Conservation (phyloP, 768 basidiomycete genomes). For the Phanerodontia chrysosporium region DNA sequence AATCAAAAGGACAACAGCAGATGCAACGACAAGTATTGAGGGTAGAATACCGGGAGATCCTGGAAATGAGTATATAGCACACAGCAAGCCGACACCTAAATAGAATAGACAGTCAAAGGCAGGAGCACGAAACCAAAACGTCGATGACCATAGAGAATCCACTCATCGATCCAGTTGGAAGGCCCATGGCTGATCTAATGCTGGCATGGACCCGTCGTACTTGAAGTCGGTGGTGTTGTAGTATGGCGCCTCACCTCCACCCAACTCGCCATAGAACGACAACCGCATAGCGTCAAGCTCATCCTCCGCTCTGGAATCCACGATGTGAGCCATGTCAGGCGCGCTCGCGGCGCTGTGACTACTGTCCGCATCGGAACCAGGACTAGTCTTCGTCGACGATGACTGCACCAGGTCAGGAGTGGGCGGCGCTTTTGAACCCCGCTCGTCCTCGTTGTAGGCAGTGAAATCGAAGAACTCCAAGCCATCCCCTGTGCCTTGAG, state of each 20-base stretch:
- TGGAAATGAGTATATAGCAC: conserved; percentile 10
- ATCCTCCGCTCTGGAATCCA: conserved; percentile 47
- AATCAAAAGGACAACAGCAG: conserved; percentile 28
- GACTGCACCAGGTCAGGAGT: conserved; percentile 71
- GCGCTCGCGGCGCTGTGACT: conserved; percentile 41
- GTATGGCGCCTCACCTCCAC: conserved; percentile 71
- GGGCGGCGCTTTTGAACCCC: conserved; percentile 57
- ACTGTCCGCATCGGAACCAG: conserved; percentile 69
- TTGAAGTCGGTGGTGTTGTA: conserved; percentile 54
- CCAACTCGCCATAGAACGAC: conserved; percentile 64
- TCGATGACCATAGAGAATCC: conserved; percentile 12
- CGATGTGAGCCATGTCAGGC: conserved; percentile 36
- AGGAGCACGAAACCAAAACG: conserved; percentile 9
- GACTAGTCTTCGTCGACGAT: conserved; percentile 74
- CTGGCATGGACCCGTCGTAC: conserved; percentile 66
- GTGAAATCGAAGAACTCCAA: conserved; percentile 70
- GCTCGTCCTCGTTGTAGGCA: conserved; percentile 52
- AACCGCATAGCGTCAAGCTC: conserved; percentile 36
- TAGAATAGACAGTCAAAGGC: conserved; percentile 5
- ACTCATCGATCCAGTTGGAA: conserved; percentile 52
- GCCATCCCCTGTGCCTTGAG: conserved; percentile 38
- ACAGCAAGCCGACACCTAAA: conserved; percentile 8
- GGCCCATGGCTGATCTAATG: conserved; percentile 69
- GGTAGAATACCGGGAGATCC: conserved; percentile 9
- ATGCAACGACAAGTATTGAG: conserved; percentile 20